These are phyloP conservation scores for Hyaloscypha finlandica DNA, from an alignment of 495 filamentous ascomycete species.

Conservation along the genomic window DNA sequence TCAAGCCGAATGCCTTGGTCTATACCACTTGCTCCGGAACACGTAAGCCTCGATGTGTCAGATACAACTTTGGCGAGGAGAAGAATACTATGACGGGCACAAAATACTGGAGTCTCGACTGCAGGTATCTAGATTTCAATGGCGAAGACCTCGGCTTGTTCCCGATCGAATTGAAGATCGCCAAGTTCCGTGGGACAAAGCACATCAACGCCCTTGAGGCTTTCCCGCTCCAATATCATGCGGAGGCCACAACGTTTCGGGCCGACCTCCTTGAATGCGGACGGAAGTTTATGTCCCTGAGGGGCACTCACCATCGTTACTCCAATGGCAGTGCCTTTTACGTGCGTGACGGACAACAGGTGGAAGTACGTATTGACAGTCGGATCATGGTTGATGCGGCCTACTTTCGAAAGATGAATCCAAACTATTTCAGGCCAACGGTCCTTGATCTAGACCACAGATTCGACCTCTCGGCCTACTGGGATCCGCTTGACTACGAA, in stretches of 20 bases:
- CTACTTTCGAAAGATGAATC: constrained; percentile 28
- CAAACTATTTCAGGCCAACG: constrained; percentile 23
- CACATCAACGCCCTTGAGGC: constrained; percentile 21
- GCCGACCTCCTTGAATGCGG: constrained; percentile 13
- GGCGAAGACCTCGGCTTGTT: constrained; percentile 9
- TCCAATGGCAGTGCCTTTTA: constrained; percentile 15
- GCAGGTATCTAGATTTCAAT: constrained; percentile 24
- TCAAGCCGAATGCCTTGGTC: no score
- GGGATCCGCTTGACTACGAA: no score
- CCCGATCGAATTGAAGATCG: constrained; percentile 16
- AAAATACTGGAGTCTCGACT: constrained; percentile 16
- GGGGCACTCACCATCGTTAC: neutral
- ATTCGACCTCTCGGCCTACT: no score
- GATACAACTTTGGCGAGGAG: constrained; percentile 13
- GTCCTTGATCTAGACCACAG: no score
- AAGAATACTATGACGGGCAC: neutral
- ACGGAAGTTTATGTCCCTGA: constrained; percentile 17
- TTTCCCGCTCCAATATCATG: constrained; percentile 18
- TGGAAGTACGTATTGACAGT: constrained; percentile 18
- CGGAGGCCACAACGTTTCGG: neutral
- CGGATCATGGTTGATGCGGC: constrained; percentile 26
- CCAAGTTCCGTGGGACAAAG: constrained; percentile 22
- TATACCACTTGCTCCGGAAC: constrained; percentile 40
- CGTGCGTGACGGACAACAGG: constrained; percentile 9
- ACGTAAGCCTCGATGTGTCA: constrained; percentile 17